Conservation (phyloP, 2,329 filamentous ascomycete species). For the Arachnopeziza araneosa region DNA sequence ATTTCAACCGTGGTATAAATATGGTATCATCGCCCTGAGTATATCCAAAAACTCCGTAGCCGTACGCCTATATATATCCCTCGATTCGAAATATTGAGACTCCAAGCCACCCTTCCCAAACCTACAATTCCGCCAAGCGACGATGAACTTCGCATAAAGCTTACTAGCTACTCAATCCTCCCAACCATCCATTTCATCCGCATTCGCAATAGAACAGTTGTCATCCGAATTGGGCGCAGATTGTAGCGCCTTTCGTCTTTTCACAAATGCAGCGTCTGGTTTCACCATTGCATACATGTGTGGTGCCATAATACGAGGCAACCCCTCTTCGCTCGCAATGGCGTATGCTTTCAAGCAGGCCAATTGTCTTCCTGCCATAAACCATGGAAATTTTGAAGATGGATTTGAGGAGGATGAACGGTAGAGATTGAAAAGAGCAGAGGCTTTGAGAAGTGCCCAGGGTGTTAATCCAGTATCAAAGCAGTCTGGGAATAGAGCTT, state of each 20-base stretch:
- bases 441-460: background rate
- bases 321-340: background rate
- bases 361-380: constrained; percentile 1
- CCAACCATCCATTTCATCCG: constrained; percentile 3
- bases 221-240: background rate
- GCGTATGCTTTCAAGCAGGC: background rate
- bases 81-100: background rate
- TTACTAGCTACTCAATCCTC: background rate
- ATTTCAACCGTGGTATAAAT: background rate
- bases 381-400: background rate
- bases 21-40: background rate
- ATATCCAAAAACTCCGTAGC: background rate
- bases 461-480: background rate
- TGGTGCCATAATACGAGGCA: background rate
- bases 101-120: background rate
- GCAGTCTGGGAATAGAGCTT: constrained; percentile 11
- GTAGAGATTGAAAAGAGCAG: background rate
- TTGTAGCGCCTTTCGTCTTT: background rate
- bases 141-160: background rate
- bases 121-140: background rate
- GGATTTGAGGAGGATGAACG: no score
- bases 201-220: background rate
- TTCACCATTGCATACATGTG: constrained; percentile 4
- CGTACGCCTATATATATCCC: background rate
- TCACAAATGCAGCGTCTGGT: background rate